A percentile compares a stretch with the other conserved stretches of the same genome.
Conservation (phyloP, 345 rosid genomes). For the Eucalyptus regnans region DNA sequence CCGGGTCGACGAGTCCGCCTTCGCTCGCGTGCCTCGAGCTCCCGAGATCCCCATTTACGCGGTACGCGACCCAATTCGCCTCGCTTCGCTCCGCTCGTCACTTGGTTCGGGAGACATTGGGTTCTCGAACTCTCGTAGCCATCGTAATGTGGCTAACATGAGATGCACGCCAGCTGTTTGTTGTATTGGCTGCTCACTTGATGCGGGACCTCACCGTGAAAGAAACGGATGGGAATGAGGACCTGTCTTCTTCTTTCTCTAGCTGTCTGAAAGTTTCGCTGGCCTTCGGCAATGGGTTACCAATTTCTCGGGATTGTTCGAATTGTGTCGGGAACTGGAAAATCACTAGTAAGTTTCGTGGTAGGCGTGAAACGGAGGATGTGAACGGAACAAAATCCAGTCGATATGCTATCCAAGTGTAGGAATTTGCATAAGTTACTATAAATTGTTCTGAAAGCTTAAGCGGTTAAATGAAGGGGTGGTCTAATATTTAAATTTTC, state of each 20-base stretch:
- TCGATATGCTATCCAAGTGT: background rate
- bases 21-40: slow-evolving; percentile 15
- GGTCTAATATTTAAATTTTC: background rate
- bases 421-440: accelerated
- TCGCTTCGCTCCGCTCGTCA: background rate
- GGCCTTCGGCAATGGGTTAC: background rate
- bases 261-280: background rate
- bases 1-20: slow-evolving; percentile 4
- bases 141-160: background rate
- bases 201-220: background rate
- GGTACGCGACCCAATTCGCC: background rate
- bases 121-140: accelerated
- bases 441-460: background rate
- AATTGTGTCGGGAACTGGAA: background rate
- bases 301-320: background rate
- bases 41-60: slow-evolving; percentile 31
- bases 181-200: background rate
- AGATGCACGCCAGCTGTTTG: background rate
- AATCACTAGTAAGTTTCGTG: background rate
- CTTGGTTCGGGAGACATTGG: background rate
- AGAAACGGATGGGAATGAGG: background rate
- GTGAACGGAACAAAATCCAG: background rate
- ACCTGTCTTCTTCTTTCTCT: background rate
- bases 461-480: accelerated
- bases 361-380: background rate